A percentile compares a stretch with the other conserved stretches of the same genome.
Evolutionary conservation across 805 yeast species (phyloP).

Genomic region (Candida methanosorbosa): DNA sequence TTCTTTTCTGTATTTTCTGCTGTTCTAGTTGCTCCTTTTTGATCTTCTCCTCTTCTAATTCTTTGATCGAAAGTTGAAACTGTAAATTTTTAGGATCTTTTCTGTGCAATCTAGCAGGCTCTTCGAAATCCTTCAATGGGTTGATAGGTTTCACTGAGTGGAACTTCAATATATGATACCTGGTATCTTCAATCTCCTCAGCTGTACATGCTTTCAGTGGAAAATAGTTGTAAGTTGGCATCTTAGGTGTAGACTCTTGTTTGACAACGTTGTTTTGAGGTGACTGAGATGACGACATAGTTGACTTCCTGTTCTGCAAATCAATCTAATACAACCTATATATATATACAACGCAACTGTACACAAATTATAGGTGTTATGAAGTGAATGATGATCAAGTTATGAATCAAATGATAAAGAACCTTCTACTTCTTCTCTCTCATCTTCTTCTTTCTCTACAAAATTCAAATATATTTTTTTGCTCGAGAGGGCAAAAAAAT

Average conservation of each 20-base stretch:
- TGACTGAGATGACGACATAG: background rate
- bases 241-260: background rate
- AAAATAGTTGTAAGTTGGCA: constrained; percentile 30
- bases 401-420: too few species aligned
- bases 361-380: too few species aligned
- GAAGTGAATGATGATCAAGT: too few species aligned
- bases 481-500: too few species aligned
- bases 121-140: constrained; percentile 60
- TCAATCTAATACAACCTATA: too few species aligned
- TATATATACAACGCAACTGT: too few species aligned
- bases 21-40: constrained; percentile 28
- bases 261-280: background rate
- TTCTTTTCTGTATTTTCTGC: constrained; percentile 31
- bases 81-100: constrained; percentile 91
- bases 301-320: background rate
- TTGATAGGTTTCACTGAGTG: constrained; percentile 67
- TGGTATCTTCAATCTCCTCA: constrained; percentile 61
- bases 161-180: constrained; percentile 77
- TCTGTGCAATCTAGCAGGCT: constrained; percentile 83
- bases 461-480: too few species aligned
- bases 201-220: constrained; percentile 64
- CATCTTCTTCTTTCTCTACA: too few species aligned
- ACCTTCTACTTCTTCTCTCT: too few species aligned
- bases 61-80: constrained; percentile 72
- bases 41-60: constrained; percentile 54